Conservation (phyloP, 2,329 filamentous ascomycete genomes). For the Sclerotinia glacialis region DNA sequence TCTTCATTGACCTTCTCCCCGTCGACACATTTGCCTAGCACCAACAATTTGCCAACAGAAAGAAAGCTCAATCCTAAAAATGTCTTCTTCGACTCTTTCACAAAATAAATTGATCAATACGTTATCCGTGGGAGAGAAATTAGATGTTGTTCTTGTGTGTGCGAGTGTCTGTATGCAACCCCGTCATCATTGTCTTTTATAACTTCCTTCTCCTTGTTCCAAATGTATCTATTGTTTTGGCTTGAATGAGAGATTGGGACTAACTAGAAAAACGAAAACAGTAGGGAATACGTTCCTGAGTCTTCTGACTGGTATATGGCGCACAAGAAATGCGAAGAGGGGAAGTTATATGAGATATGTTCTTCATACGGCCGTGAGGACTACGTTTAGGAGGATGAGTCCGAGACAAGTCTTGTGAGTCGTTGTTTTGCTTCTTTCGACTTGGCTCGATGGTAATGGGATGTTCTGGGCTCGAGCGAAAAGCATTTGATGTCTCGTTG, state of each 20-base stretch:
- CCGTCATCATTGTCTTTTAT: neutral
- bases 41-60: neutral
- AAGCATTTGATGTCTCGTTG: neutral
- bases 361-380: slow-evolving; percentile 26
- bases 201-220: neutral
- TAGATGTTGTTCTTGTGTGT: slow-evolving; percentile 28
- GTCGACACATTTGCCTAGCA: neutral
- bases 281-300: slow-evolving; percentile 27
- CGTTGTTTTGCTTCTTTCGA: neutral
- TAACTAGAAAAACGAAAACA: neutral
- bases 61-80: neutral
- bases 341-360: slow-evolving; percentile 30
- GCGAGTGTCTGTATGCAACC: slow-evolving; percentile 27
- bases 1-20: neutral
- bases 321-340: slow-evolving; percentile 24
- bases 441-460: neutral
- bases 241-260: neutral
- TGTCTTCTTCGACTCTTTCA: slow-evolving; percentile 29
- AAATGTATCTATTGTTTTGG: neutral
- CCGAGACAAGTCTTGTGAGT: slow-evolving; percentile 32
- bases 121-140: slow-evolving; percentile 31
- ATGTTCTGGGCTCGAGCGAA: neutral
- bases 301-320: slow-evolving; percentile 28
- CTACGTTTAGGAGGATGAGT: slow-evolving; percentile 23
- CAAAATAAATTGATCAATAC: slow-evolving; percentile 26